A percentile compares a stretch with the other conserved stretches of the same genome.
These are phyloP conservation scores for Isoetes taiwanensis DNA, from an alignment of 75 land plant genomes.

Conservation along the genomic window DNA sequence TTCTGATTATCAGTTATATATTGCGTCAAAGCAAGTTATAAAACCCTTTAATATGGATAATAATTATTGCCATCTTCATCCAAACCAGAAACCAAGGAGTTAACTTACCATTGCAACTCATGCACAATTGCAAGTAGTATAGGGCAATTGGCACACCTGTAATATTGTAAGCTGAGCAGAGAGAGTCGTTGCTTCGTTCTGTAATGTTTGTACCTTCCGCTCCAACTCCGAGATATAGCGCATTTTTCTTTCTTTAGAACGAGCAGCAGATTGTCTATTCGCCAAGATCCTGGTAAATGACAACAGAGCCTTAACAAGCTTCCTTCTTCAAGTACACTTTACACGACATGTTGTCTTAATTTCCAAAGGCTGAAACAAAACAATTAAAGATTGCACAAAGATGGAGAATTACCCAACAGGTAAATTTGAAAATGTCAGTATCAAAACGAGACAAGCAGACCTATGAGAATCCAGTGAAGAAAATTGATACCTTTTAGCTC, in stretches of 20 bases:
- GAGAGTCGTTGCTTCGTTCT: neutral
- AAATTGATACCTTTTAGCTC: neutral
- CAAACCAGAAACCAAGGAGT: neutral
- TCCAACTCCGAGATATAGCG: conserved; percentile 5
- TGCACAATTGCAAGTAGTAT: neutral
- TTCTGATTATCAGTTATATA: neutral
- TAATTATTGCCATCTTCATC: neutral
- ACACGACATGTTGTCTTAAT: neutral
- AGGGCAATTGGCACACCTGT: neutral
- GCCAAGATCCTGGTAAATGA: neutral
- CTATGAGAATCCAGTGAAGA: neutral
- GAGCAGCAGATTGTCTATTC: conserved; percentile 6
- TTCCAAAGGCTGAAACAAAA: neutral
- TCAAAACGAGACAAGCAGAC: neutral
- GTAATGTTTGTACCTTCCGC: neutral
- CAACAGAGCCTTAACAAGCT: neutral
- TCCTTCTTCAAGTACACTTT: neutral
- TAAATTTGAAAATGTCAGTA: neutral
- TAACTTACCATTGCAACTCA: neutral
- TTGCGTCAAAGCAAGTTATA: neutral
- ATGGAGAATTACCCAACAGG: too few relatives aligned
- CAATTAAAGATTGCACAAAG: neutral
- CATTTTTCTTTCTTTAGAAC: conserved; percentile 4
- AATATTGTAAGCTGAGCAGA: conserved; percentile 3
- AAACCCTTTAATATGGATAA: neutral